Conservation (phyloP, 768 basidiomycete genomes). For the Tubosaeta sp. region DNA sequence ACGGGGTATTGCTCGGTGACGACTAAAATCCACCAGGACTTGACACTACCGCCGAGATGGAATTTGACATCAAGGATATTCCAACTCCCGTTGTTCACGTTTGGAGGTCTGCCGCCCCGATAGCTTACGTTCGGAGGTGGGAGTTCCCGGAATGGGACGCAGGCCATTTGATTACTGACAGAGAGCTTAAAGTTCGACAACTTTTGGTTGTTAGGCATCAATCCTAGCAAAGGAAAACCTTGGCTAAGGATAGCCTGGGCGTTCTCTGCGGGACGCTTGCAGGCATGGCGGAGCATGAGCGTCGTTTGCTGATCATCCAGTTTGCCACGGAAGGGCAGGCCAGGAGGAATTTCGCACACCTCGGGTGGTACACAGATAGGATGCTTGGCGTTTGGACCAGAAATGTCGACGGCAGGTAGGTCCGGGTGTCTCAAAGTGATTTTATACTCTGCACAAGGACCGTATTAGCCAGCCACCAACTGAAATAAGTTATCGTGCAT, state of each 20-base stretch:
- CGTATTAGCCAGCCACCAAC: conserved; percentile 5
- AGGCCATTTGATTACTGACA: conserved; percentile 55
- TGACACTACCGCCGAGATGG: conserved; percentile 46
- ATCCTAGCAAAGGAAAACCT: conserved; percentile 58
- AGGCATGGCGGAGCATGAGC: conserved; percentile 68
- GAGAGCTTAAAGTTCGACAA: conserved; percentile 54
- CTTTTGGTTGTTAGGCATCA: conserved; percentile 36
- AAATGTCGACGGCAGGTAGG: conserved; percentile 56
- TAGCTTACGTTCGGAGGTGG: conserved; percentile 57
- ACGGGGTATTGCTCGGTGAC: conserved; percentile 45
- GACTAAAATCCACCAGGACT: conserved; percentile 64
- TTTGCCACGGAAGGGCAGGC: conserved; percentile 56
- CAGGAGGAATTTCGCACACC: conserved; percentile 59
- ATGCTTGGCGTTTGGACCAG: conserved; percentile 25
- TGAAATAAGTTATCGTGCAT: conserved; percentile 15
- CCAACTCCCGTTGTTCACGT: conserved; percentile 63
- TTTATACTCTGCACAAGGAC: conserved; percentile 47
- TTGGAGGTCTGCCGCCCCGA: conserved; percentile 36
- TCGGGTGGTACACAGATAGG: conserved; percentile 59
- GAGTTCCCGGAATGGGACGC: conserved; percentile 63
- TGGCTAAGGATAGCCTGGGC: conserved; percentile 51
- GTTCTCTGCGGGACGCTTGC: conserved; percentile 57
- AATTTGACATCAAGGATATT: conserved; percentile 74
- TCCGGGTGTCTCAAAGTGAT: conserved; percentile 47
- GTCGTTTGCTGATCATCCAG: conserved; percentile 60